Evolutionary conservation across 192 early-diverging fungal species (phyloP), one percentile per base, ranked within the genome.

Genomic region (Dissophora ornata): DNA sequence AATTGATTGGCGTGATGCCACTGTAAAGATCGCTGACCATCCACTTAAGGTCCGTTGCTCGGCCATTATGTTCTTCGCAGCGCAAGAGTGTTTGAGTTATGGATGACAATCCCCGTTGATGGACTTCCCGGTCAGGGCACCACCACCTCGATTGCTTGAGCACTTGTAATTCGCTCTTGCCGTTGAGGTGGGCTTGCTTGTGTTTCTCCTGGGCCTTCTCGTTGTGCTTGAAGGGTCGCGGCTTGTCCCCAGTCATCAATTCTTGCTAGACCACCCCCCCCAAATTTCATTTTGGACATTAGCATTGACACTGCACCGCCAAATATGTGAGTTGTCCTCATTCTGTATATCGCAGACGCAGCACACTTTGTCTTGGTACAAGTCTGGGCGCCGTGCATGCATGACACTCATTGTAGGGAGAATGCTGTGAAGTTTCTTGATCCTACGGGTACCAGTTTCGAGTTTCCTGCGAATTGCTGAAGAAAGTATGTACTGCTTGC

Each of bases 291-390:
- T 46, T 6, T n/a, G 18, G 19, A 46, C 45, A 21, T 46, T 18
- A 13, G 4, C 45, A 13, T 19, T 13, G 16, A 5, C 45, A n/a
- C 45, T 46, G 45, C 45, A 60, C 1, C n/a, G 30, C 30, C 62
- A 65, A 2, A 55, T 0, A 7, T 65, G 62, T 2, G 26, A 4
- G 41, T 55, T 65, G 26, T 65, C 52, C 34, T 55, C 62, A 0
- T 32, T 29, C 22, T 64, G 22, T 22, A 55, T 24, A 2, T 50
- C 32, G 21, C 50, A 55, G 6, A 42, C 9, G 1, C 42, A 15
- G n/a, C 30, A 65, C 1, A 15, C 0, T 7, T 22, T 8, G 42
- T 46, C 41, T 3, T 6, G 18, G 21, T 65, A 55, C 0, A 65
- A 12, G 13, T 47, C 15, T 21, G 64, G 55, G 3, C 49, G 44